Base-by-base conservation (phyloP, 768 basidiomycete genomes). In the Kwoniella bestiolae region DNA sequence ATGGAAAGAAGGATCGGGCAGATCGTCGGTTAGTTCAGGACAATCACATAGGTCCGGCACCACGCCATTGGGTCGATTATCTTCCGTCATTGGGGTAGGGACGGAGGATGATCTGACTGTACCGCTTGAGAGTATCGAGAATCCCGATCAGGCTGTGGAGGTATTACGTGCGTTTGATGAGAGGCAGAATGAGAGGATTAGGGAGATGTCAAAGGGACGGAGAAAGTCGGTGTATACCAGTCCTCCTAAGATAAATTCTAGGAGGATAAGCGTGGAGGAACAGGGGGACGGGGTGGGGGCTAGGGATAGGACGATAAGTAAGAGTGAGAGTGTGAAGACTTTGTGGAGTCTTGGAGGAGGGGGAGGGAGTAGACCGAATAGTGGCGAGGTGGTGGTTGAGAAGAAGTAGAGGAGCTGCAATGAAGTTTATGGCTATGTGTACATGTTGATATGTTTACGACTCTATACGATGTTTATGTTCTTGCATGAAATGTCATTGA, bases 161-260 rank as follows among this genome's bases (percentile, higher is more conserved):
- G 85, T 87, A 2, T 83, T 94, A 21, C 89, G 88, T 8, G 88
- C 86, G n/a, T 83, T 92, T 26, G 92, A 94, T 76, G 88, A 88
- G 21, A 88, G 89, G 59, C 92, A 95, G 38, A 41, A 41, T 41
- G 38, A 41, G 18, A 41, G 38, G 18, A 14, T 41, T 11, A 41
- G 18, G 18, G 38, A 41, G 38, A 76, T 86, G 87, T 34, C 84
- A 82, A 56, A 83, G 91, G 46, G 88, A 88, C 60, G 87, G 84
- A 4, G 90, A 91, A 75, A 86, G 94, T 59, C 88, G 90, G 60
- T 38, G 26, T 72, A 64, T 49, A 76, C 72, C 5, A 51, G 50
- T 34, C 70, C 75, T 5, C 53, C 67, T 3, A 65, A 53, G 32
- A 49, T 60, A n/a, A 16, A 34, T 32, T 31, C 21, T 21, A 23